Base-by-base conservation (phyloP, 2,329 filamentous ascomycete genomes). In the Neopestalotiopsis clavispora region DNA sequence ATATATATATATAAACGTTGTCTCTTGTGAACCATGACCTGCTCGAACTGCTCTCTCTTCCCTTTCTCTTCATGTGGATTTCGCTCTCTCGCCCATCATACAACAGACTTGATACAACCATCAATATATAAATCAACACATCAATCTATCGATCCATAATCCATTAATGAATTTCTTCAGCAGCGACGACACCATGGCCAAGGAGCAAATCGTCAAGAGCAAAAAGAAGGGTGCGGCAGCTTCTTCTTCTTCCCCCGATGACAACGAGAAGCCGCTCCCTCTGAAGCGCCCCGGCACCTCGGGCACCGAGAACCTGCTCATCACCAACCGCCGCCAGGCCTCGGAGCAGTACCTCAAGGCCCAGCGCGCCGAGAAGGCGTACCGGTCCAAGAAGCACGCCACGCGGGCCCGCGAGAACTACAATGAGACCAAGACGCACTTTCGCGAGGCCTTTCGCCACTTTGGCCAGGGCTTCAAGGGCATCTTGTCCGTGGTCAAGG, bases 221-320 rank as follows among this genome's bases (percentile, higher is more conserved):
- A 74, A 45, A 20, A 49, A 64, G 40, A 73, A 66, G 45, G 34
- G 69, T 67, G 65, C 65, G 67, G 70, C 69, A 57, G 64, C 45
- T 67, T 69, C 67, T 13, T 23, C 23, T 6, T 7, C 45, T 17
- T 2, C n/a, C 7, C 17, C 45, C 45, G 52, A 69, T 32, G 34
- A 42, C 59, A 66, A 56, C 45, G 52, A 69, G 63, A 71, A 72
- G 68, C 59, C 65, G 14, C 56, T 66, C 13, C 68, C 69, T 6
- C 32, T 61, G 14, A 62, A 64, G 49, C 78, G 83, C 23, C 81
- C 82, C 4, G 80, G 81, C 68, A 84, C 83, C 14, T 81, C 82
- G 0, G 81, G 80, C 67, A 85, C 83, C 20, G 80, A 84, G 72
- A 78, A 79, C 71, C 74, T 83, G 40, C 80, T 84, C 57, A 76